Evolutionary conservation across 2,329 filamentous ascomycete species (phyloP).

Genomic region (Ramichloridium luteum): DNA sequence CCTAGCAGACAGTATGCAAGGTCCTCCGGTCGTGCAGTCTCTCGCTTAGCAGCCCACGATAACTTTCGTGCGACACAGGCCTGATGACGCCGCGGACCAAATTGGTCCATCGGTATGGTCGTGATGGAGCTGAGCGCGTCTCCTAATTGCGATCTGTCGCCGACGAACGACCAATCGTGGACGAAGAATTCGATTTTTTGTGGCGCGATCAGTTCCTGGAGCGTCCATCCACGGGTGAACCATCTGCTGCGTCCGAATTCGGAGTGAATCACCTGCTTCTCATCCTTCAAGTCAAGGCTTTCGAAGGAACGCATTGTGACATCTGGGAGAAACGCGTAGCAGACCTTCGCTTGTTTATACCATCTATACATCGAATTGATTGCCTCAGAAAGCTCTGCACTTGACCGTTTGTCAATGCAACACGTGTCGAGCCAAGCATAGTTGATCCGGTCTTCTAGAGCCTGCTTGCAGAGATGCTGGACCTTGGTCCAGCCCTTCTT

Average conservation of each 20-base stretch:
- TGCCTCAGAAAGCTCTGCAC: conserved; percentile 26
- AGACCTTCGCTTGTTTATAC: not conserved
- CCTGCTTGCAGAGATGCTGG: conserved; percentile 11
- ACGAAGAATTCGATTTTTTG: conserved; percentile 7
- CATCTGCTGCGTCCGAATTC: conserved; percentile 4
- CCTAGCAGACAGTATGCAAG: no score
- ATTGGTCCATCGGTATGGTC: no score
- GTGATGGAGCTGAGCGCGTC: no score
- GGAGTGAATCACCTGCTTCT: not conserved
- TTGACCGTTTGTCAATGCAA: conserved; percentile 29
- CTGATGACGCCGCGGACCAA: no score
- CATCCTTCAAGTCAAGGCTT: conserved; percentile 4
- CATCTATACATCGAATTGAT: conserved; percentile 18
- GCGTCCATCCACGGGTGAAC: conserved; percentile 5
- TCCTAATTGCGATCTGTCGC: no score
- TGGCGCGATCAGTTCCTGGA: conserved; percentile 6
- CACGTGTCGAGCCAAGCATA: conserved; percentile 31
- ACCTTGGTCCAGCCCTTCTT: conserved; percentile 16
- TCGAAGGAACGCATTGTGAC: no score
- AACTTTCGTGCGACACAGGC: no score
- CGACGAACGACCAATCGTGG: conserved; percentile 4
- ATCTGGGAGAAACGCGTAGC: not conserved
- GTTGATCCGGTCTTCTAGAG: conserved; percentile 16
- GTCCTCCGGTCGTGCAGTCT: no score
- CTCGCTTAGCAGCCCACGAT: no score